Evolutionary conservation across 169 alveolate species (phyloP).

Genomic region (Cryptosporidium viatorum): DNA sequence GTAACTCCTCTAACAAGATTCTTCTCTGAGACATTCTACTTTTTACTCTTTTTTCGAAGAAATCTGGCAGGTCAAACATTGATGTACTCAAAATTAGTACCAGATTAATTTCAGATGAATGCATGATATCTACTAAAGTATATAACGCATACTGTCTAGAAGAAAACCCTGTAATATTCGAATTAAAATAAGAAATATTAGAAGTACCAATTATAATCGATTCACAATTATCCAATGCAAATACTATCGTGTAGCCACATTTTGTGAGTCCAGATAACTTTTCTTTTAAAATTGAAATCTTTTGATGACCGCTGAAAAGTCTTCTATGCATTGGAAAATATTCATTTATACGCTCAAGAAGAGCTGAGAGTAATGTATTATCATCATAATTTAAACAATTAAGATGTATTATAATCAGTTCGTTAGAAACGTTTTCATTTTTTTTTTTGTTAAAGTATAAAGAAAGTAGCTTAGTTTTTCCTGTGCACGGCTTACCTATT

Average conservation of each 20-base stretch:
- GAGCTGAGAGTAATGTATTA: conserved; percentile 21
- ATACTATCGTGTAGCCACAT: conserved; percentile 42
- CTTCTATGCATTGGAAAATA: conserved; percentile 63
- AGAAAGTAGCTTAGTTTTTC: conserved; percentile 31
- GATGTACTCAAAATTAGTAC: conserved; percentile 51
- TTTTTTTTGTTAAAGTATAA: conserved; percentile 40
- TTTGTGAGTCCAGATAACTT: conserved; percentile 47
- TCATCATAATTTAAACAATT: conserved; percentile 68
- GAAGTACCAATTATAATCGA: conserved; percentile 27
- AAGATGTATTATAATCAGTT: conserved; percentile 27
- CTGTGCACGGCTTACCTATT: conserved; percentile 51
- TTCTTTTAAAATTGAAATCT: conserved; percentile 46
- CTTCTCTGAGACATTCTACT: conserved; percentile 76
- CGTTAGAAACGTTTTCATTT: neutral
- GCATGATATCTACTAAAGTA: conserved; percentile 71
- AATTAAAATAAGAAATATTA: neutral
- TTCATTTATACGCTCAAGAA: conserved; percentile 53
- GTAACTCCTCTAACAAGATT: conserved; percentile 42
- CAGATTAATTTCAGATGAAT: conserved; percentile 43
- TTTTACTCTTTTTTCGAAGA: conserved; percentile 64
- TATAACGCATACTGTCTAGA: conserved; percentile 57
- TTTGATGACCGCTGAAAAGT: conserved; percentile 61
- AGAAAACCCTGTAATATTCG: conserved; percentile 9
- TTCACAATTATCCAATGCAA: conserved; percentile 57
- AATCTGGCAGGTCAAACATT: conserved; percentile 58